phyloP scores from a whole-genome alignment of 2,329 filamentous ascomycete species.

The Ophiosphaerella herpotricha region DNA sequence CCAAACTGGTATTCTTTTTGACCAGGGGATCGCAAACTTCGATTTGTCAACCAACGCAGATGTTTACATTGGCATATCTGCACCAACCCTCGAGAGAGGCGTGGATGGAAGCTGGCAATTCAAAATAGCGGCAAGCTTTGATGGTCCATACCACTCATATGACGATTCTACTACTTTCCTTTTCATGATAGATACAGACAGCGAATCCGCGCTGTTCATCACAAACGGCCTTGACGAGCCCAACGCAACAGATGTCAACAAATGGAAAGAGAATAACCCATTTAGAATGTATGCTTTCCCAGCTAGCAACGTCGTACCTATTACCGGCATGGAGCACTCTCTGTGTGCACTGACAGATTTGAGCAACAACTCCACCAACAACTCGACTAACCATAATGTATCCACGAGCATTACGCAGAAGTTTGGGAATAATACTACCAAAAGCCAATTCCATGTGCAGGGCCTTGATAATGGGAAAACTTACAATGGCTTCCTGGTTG shows the following conservation, averaged over 20 bases:
- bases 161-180: slow-evolving; percentile 63
- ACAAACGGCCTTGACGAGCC: slow-evolving; percentile 71
- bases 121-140: slow-evolving; percentile 80
- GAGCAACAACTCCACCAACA: slow-evolving; percentile 43
- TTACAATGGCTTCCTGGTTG: slow-evolving; percentile 75
- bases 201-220: slow-evolving; percentile 74
- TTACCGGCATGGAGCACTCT: slow-evolving; percentile 75
- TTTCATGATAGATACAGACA: slow-evolving; percentile 84
- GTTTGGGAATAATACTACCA: slow-evolving; percentile 65
- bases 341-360: slow-evolving; percentile 79
- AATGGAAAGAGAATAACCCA: slow-evolving; percentile 59
- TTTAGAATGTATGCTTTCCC: slow-evolving; percentile 81
- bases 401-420: slow-evolving; percentile 71
- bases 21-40: slow-evolving; percentile 71
- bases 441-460: slow-evolving; percentile 85
- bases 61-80: slow-evolving; percentile 77
- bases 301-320: slow-evolving; percentile 56
- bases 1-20: slow-evolving; percentile 55
- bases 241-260: slow-evolving; percentile 54
- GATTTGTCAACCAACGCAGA: slow-evolving; percentile 65
- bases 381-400: slow-evolving; percentile 60
- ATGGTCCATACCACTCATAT: slow-evolving; percentile 74
- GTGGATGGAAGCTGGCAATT: slow-evolving; percentile 74
- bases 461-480: slow-evolving; percentile 71
- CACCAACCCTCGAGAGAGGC: slow-evolving; percentile 65